These are phyloP conservation scores for Prinsepia uniflora DNA, from an alignment of 306 rosid species.

Conservation along the genomic window DNA sequence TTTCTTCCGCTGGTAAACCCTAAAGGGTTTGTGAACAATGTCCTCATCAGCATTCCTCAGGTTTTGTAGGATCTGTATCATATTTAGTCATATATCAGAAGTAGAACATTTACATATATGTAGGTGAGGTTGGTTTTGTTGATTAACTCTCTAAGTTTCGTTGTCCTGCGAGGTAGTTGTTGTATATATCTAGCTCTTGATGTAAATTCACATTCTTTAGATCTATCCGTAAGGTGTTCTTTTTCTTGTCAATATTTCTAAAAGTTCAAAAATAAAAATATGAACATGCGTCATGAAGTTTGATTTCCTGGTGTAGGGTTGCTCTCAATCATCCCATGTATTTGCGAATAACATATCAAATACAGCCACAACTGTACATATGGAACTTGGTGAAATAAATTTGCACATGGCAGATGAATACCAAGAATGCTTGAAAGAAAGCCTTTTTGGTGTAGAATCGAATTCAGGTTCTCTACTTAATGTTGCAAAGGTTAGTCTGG, in stretches of 20 bases:
- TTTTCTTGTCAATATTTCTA: neutral
- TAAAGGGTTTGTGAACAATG: too few species aligned
- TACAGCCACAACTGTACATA: conserved; percentile 69
- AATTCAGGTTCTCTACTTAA: conserved; percentile 82
- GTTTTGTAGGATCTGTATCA: neutral
- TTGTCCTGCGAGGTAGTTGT: neutral
- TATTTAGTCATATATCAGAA: neutral
- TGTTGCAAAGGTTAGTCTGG: conserved; percentile 84
- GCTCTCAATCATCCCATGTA: conserved; percentile 86
- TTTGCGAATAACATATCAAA: conserved; percentile 84
- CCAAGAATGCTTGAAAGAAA: conserved; percentile 87
- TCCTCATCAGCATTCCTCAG: neutral
- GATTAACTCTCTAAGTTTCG: neutral
- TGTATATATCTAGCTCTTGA: neutral
- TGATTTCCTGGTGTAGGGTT: conserved; percentile 61
- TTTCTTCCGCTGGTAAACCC: too few species aligned
- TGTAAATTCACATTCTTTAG: neutral
- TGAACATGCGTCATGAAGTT: conserved; percentile 8
- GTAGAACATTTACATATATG: neutral
- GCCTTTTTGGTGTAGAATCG: conserved; percentile 78
- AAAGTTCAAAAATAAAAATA: neutral
- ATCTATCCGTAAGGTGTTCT: neutral
- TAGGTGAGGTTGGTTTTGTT: neutral
- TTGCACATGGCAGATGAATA: conserved; percentile 88
- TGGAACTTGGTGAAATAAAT: conserved; percentile 94